Base-by-base conservation (phyloP, 768 basidiomycete genomes). In the Lactarius indigo region DNA sequence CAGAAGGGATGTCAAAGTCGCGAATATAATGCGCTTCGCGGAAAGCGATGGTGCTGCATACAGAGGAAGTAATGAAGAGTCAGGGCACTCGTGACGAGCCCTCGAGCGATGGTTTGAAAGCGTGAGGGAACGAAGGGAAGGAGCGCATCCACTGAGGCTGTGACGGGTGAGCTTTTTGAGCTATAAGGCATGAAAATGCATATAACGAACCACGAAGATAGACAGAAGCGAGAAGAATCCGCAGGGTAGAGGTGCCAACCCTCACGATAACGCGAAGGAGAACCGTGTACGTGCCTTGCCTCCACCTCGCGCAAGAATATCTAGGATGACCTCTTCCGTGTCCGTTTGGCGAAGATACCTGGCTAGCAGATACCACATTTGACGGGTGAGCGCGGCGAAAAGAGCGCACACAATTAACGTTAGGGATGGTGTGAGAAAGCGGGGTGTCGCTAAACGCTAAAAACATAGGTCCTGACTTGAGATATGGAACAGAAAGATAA, bases 331-430 rank as follows among this genome's bases (percentile, higher is more conserved):
- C 67, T 90, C 89, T 74, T 90, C 86, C 42, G 87, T 74, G 67
- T 89, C 85, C 37, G 82, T 80, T 74, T 84, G 83, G 70, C 85
- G 84, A 55, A 89, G 79, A 74, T 92, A 90, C 37, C 87, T 82
- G 55, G 87, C 85, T n/a, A 92, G 82, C 80, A 91, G 83, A 76
- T 89, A 91, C 86, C 87, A 89, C 58, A 92, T 77, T 70, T 90
- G 88, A 59, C 88, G 79, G 44, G 85, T 80, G 68, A 89, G 84
- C 37, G 82, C 82, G 8, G 89, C 82, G 17, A 88, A 76, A 41
- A 81, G 69, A n/a, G 86, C 86, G 64, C 86, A 86, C 33, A 81
- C 70, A 37, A 86, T 56, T 2, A 90, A 74, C 1, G 79, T 75
- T 75, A 33, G 84, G 76, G 33, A 90, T 76, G 4, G 81, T 79